Evolutionary conservation across 495 filamentous ascomycete species (phyloP).

Genomic region (Penicillium pulvis): DNA sequence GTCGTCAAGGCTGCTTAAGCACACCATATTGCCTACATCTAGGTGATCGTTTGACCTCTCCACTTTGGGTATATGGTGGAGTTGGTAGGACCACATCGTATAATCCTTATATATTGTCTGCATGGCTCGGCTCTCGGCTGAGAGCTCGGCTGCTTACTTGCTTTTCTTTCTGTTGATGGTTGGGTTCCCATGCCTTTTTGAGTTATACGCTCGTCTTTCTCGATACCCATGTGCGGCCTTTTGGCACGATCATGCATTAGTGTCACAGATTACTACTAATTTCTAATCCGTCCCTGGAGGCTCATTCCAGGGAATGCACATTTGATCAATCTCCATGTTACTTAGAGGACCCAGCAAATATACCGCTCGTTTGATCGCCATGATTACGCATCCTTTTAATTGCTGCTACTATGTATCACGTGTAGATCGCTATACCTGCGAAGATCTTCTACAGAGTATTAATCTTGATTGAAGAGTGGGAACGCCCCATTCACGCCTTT

Average conservation of each 20-base stretch:
- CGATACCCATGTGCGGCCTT: constrained; percentile 29
- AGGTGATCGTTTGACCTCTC: neutral
- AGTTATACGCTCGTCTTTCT: constrained; percentile 24
- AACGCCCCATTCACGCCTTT: neutral
- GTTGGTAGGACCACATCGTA: neutral
- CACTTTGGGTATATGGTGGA: neutral
- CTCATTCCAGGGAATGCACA: neutral
- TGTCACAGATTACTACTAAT: constrained; percentile 22
- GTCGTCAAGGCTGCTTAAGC: constrained; percentile 24
- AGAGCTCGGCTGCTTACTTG: neutral
- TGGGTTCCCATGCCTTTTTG: constrained; percentile 24
- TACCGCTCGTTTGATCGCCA: neutral
- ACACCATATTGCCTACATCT: neutral
- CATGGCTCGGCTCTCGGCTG: constrained; percentile 7
- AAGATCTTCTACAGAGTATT: neutral
- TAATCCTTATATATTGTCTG: constrained; percentile 3
- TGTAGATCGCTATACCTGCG: neutral
- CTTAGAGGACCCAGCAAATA: neutral
- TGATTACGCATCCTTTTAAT: neutral
- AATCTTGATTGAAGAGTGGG: neutral
- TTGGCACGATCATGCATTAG: constrained; percentile 10
- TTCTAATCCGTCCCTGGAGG: neutral
- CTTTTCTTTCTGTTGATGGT: constrained; percentile 28
- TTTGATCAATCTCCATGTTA: neutral
- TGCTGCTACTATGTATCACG: neutral